Evolutionary conservation across 805 yeast species (phyloP).

Genomic region (Myxozyma udenii): DNA sequence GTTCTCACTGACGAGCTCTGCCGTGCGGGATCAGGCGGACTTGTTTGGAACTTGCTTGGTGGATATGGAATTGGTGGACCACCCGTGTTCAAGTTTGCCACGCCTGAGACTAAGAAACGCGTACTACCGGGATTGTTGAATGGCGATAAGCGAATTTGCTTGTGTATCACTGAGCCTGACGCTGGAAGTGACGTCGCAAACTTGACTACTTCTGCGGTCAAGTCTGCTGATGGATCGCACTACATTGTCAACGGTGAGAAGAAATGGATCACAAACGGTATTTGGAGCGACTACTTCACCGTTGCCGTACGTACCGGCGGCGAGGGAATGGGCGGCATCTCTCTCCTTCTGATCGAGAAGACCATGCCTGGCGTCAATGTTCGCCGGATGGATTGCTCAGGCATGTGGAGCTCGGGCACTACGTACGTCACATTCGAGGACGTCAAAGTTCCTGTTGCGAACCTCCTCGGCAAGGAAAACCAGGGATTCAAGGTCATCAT

Average conservation of each 20-base stretch:
- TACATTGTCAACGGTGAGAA: slow-evolving; percentile 44
- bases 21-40: slow-evolving; percentile 44
- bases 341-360: slow-evolving; percentile 42
- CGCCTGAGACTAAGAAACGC: slow-evolving; percentile 37
- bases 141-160: slow-evolving; percentile 43
- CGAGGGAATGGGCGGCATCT: slow-evolving; percentile 41
- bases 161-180: slow-evolving; percentile 46
- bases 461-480: slow-evolving; percentile 43
- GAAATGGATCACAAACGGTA: slow-evolving; percentile 48
- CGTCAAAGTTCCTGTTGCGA: slow-evolving; percentile 44
- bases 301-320: slow-evolving; percentile 48
- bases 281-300: slow-evolving; percentile 45
- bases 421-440: slow-evolving; percentile 45
- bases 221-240: slow-evolving; percentile 42
- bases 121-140: slow-evolving; percentile 40
- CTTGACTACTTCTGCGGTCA: slow-evolving; percentile 41
- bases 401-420: slow-evolving; percentile 45
- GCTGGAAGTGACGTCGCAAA: slow-evolving; percentile 47
- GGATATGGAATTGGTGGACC: slow-evolving; percentile 45
- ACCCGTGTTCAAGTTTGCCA: slow-evolving; percentile 40
- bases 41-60: slow-evolving; percentile 43
- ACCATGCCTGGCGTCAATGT: slow-evolving; percentile 40
- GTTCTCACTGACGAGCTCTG: slow-evolving; percentile 42
- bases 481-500: slow-evolving; percentile 44
- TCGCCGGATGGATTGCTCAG: slow-evolving; percentile 43